These are phyloP conservation scores for Colletotrichum zoysiae DNA, from an alignment of 2,329 filamentous ascomycete genomes.

Conservation along the genomic window DNA sequence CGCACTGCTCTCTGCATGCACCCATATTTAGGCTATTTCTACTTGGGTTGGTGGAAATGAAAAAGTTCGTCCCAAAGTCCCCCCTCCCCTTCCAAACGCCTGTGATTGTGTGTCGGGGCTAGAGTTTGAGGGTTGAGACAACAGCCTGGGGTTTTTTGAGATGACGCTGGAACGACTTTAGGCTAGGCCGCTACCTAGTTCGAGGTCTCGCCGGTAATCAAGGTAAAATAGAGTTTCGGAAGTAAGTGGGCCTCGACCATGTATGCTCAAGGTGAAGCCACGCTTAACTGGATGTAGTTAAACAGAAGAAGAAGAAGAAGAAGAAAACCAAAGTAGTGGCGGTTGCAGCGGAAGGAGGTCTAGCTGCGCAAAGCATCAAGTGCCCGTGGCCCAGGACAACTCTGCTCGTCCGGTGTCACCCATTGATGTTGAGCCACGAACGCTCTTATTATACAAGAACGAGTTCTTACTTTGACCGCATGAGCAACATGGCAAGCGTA, in stretches of 20 bases:
- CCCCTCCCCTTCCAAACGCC: background rate
- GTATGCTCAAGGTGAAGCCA: background rate
- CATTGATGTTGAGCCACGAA: background rate
- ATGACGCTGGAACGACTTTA: background rate
- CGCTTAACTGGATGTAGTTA: background rate
- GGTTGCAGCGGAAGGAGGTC: background rate
- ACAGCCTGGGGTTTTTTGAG: no score
- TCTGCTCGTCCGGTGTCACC: background rate
- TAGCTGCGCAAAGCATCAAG: background rate
- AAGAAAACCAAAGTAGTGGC: no score
- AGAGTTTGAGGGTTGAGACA: background rate
- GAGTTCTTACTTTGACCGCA: background rate
- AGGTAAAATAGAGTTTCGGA: background rate
- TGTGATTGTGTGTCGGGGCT: background rate
- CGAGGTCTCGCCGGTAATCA: background rate
- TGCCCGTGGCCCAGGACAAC: background rate
- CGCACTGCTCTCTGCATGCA: background rate
- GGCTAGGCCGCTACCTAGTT: background rate
- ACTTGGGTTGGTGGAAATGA: background rate
- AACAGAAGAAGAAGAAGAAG: no score
- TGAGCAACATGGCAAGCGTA: background rate
- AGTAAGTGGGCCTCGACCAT: background rate
- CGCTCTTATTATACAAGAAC: background rate
- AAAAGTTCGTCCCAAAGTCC: conserved; percentile 8
- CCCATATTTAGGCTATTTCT: background rate